phyloP scores from a whole-genome alignment of 2,329 filamentous ascomycete genomes.

The Ascocoryne sarcoides region DNA sequence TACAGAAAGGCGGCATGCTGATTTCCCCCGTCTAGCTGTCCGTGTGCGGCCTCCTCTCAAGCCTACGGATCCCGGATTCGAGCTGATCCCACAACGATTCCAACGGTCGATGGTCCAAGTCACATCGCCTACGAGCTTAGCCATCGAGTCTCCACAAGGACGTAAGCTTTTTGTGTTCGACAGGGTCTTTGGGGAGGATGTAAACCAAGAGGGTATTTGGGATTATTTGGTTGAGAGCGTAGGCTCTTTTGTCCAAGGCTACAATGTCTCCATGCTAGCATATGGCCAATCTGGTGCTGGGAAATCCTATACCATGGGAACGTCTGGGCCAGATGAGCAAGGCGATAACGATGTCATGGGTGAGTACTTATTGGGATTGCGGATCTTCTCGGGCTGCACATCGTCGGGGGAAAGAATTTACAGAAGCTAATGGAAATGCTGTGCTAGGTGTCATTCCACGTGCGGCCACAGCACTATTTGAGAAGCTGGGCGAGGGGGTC shows the following conservation, averaged over 20 bases:
- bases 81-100: conserved; percentile 92
- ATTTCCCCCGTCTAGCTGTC: conserved; percentile 52
- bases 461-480: conserved; percentile 78
- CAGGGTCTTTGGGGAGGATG: conserved; percentile 78
- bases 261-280: conserved; percentile 95
- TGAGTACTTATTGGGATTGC: conserved; percentile 42
- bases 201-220: conserved; percentile 84
- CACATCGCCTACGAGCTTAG: conserved; percentile 72
- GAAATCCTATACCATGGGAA: conserved; percentile 99
- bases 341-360: conserved; percentile 65
- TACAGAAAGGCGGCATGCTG: conserved; percentile 5
- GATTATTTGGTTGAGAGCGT: conserved; percentile 90
- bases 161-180: conserved; percentile 96
- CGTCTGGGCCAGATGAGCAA: conserved; percentile 75
- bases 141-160: conserved; percentile 85
- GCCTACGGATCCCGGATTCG: conserved; percentile 79
- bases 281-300: conserved; percentile 97
- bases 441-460: conserved; percentile 81
- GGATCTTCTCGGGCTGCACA: neutral
- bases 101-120: conserved; percentile 88
- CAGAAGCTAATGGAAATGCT: conserved; percentile 14
- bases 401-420: conserved; percentile 1
- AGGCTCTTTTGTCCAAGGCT: conserved; percentile 82
- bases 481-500: conserved; percentile 59
- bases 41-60: conserved; percentile 83